Evolutionary conservation across 805 yeast species (phyloP).

Genomic region (Maudiozyma serrabonitensis): DNA sequence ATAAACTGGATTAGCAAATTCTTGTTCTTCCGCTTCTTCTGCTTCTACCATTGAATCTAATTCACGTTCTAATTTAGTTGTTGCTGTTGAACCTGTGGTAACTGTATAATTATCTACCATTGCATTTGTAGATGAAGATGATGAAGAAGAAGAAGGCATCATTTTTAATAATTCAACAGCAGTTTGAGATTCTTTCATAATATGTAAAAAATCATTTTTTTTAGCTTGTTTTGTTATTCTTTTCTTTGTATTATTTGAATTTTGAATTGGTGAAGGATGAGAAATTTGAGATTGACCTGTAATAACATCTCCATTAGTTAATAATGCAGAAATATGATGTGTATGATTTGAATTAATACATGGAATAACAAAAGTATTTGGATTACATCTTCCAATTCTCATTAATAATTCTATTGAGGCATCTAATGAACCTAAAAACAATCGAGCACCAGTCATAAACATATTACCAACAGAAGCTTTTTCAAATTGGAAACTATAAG

Average conservation of each 20-base stretch:
- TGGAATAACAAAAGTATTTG: constrained; percentile 55
- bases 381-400: constrained; percentile 39
- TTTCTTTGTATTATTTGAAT: constrained; percentile 9
- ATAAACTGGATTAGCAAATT: constrained; percentile 39
- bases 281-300: constrained; percentile 92
- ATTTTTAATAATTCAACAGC: background rate
- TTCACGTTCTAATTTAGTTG: background rate
- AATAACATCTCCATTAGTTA: constrained; percentile 59
- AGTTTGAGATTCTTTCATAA: background rate
- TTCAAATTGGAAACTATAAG: constrained; percentile 49
- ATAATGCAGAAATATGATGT: constrained; percentile 72
- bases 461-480: constrained; percentile 80
- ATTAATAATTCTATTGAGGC: constrained; percentile 70
- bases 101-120: background rate
- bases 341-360: constrained; percentile 79
- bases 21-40: constrained; percentile 44
- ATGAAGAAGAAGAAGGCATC: background rate
- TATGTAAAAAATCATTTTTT: constrained; percentile 1
- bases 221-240: background rate
- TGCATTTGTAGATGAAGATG: background rate
- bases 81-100: background rate
- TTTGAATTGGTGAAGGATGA: constrained; percentile 49
- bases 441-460: constrained; percentile 69
- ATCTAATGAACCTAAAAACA: constrained; percentile 77
- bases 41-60: constrained; percentile 22